Evolutionary conservation across 2,329 filamentous ascomycete species (phyloP).

Genomic region (Monosporascus sp.): DNA sequence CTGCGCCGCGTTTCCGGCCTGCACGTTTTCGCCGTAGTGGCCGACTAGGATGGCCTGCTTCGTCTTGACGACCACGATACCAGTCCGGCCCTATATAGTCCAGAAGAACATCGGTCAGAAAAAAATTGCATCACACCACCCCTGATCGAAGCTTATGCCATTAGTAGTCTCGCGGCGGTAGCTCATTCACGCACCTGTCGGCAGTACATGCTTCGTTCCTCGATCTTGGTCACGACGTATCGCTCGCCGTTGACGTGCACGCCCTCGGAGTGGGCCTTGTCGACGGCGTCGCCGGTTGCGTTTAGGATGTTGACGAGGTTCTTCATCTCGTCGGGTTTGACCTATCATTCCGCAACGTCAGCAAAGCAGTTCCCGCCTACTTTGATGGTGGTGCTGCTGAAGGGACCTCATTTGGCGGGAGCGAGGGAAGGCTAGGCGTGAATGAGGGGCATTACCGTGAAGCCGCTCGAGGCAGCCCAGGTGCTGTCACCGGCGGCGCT

Average conservation of each 20-base stretch:
- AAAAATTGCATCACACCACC: neutral
- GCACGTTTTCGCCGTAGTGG: constrained; percentile 71
- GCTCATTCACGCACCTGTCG: constrained; percentile 62
- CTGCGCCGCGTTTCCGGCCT: constrained; percentile 70
- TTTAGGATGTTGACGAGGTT: constrained; percentile 48
- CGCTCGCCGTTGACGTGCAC: constrained; percentile 71
- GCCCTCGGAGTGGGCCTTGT: constrained; percentile 66
- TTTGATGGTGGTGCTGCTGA: neutral
- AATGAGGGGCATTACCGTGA: constrained; percentile 54
- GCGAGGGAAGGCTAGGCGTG: neutral
- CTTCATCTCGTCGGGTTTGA: constrained; percentile 57
- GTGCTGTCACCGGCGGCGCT: constrained; percentile 72
- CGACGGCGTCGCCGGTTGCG: constrained; percentile 42
- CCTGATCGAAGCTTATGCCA: too few relatives aligned
- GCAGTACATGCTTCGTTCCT: constrained; percentile 75
- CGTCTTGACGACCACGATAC: constrained; percentile 80
- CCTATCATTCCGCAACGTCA: constrained; percentile 33
- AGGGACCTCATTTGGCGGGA: neutral
- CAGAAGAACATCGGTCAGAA: neutral
- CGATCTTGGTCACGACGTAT: constrained; percentile 71
- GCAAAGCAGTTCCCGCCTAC: neutral
- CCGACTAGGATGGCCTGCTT: constrained; percentile 82
- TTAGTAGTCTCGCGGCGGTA: too few relatives aligned
- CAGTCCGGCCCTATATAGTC: constrained; percentile 61
- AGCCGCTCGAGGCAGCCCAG: constrained; percentile 68